Base-by-base conservation (phyloP, 495 filamentous ascomycete genomes). In the Amphirosellinia nigrospora region DNA sequence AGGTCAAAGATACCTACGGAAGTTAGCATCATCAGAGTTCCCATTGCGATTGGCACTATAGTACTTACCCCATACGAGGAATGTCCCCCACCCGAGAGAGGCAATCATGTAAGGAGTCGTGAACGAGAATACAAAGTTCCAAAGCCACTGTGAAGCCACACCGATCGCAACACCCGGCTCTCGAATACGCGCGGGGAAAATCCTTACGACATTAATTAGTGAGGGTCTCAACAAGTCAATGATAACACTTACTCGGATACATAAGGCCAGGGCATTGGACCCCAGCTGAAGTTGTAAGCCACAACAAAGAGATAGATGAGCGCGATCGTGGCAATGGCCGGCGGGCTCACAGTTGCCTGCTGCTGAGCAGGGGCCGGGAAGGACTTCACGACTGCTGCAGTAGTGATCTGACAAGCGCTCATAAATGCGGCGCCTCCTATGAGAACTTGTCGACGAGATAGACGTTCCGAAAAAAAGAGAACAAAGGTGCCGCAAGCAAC, bases 231-330 rank as follows among this genome's bases (percentile, higher is more conserved):
- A 30, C 21, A 36, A 19, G 58, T 10, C 2, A 23, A 26, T 8
- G 15, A 16, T 13, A 46, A 19, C 10, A 72, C 75, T 70, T 67
- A 76, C 74, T 85, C 82, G 5, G 81, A 78, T 4, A 84, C 82
- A 70, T 85, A 85, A 2, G 81, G 79, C 84, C 82, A 86, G 5
- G 84, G 83, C 52, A 87, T 73, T 0, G 84, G 82, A 0, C 84
- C 82, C 84, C 82, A 86, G 38, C 79, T 81, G 50, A 84, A 82
- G 69, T 85, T 83, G 65, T 86, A 85, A 6, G 80, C 73, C 9
- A 83, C 79, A 41, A 86, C 84, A 59, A 83, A 82, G 13, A 87
- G 71, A 73, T 85, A 86, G 41, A 87, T 82, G 75, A 86, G 82
- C 2, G 82, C 79, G 21, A 85, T 77, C 8, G 82, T 83, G 1